Evolutionary conservation across 2,329 filamentous ascomycete genomes (phyloP), one percentile per base, ranked within the genome.

Genomic region (Arthrobotrys sinensis): DNA sequence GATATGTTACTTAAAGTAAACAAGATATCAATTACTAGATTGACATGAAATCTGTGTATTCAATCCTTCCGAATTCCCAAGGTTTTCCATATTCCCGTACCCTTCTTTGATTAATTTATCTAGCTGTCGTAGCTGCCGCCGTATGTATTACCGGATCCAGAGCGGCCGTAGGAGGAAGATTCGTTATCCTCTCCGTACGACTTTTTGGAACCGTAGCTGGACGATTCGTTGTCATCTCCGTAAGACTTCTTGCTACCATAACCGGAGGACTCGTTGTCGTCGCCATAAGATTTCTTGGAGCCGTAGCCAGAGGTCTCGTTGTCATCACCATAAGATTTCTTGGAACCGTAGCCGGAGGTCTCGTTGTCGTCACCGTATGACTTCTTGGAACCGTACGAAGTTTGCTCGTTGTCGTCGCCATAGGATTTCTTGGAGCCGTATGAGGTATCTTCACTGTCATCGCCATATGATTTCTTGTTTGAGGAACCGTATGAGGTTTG

Each of bases 241-340:
- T 65, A 62, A 2, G 24, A 32, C 8, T 46, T 50, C 62, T 63
- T 63, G 40, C n/a, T 24, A 32, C 62, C 62, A 21, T 65, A 68
- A n/a, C n/a, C n/a, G 32, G 64, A 38, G 19, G 6, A 10, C 10
- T 67, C 40, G 5, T 38, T 38, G 43, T 52, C 45, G 48, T 67
- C 64, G 28, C 43, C 40, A 19, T 45, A 45, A 0, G 62, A 64
- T 11, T 32, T 46, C 32, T 67, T 57, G 21, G 36, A 40, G 7
- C 38, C 65, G 46, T 50, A 68, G 16, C n/a, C n/a, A n/a, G 28
- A 38, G 32, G 34, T 38, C 72, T 21, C 82, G 80, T 53, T 36
- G 24, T 66, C 57, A 19, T 50, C 50, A 3, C 68, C 82, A 11
- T 66, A 52, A 0, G 62, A 66, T 28, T 84, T 83, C 36, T 68